Percentiles rank a stretch among this genome's conserved stretches.
Conservation (phyloP, 148 eudicot species). For the Polygonum aviculare region DNA sequence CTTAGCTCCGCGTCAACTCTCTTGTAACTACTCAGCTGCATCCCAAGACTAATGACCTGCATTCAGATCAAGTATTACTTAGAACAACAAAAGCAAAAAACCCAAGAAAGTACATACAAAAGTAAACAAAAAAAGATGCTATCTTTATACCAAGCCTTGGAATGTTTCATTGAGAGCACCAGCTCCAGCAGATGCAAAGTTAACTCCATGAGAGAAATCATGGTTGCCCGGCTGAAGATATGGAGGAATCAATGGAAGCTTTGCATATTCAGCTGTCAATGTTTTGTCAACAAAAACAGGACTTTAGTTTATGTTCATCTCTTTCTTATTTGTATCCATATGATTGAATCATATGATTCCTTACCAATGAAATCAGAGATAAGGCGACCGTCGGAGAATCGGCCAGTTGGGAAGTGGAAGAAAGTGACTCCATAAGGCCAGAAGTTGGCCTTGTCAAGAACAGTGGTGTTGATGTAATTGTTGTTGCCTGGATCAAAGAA, state of each 20-base stretch:
- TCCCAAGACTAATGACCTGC: conserved; percentile 36
- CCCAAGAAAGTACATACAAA: neutral
- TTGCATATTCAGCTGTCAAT: conserved; percentile 40
- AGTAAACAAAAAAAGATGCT: neutral
- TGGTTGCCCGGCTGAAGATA: conserved; percentile 33
- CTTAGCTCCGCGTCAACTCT: conserved; percentile 21
- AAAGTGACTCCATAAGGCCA: conserved; percentile 52
- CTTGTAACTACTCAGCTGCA: conserved; percentile 32
- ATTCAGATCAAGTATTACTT: neutral
- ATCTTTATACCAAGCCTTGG: conserved; percentile 28
- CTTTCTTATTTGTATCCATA: neutral
- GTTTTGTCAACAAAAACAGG: neutral
- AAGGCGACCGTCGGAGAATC: conserved; percentile 60
- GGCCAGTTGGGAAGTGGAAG: conserved; percentile 45
- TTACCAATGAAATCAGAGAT: conserved; percentile 57
- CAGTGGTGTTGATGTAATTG: conserved; percentile 51
- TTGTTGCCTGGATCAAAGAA: conserved; percentile 58
- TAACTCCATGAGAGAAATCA: conserved; percentile 30
- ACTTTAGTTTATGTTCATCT: neutral
- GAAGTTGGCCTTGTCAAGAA: conserved; percentile 42
- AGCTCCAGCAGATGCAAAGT: conserved; percentile 68
- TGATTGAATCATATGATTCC: neutral
- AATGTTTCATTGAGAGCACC: conserved; percentile 50
- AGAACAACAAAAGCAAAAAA: neutral
- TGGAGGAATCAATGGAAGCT: conserved; percentile 44